These are phyloP conservation scores for Prinsepia uniflora DNA, from an alignment of 306 rosid species.

Conservation along the genomic window DNA sequence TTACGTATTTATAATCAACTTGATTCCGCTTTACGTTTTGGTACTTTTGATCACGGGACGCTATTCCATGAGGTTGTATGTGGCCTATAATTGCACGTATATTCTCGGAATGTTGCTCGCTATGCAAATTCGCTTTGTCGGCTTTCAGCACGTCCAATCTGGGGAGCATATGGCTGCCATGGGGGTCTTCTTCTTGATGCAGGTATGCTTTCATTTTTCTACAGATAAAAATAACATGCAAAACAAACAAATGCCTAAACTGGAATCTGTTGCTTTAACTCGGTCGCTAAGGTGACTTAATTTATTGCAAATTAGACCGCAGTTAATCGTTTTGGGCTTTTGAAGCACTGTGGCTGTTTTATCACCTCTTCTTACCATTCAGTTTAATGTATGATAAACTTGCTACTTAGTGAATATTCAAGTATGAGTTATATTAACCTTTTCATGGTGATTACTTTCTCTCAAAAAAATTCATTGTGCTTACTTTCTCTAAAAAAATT, in stretches of 20 bases:
- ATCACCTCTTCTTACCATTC: too few species aligned
- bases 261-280: too few species aligned
- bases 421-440: too few species aligned
- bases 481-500: background rate
- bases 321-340: too few species aligned
- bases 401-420: background rate
- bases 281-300: too few species aligned
- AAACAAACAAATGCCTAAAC: too few species aligned
- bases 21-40: conserved; percentile 83
- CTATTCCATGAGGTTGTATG: conserved; percentile 82
- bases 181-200: conserved; percentile 98
- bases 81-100: conserved; percentile 91
- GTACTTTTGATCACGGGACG: conserved; percentile 83
- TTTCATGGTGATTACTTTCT: too few species aligned
- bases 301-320: too few species aligned
- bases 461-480: background rate
- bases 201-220: conserved; percentile 40
- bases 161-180: conserved; percentile 98
- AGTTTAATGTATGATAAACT: background rate
- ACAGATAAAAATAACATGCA: background rate
- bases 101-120: conserved; percentile 93
- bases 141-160: conserved; percentile 97
- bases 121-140: conserved; percentile 98
- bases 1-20: conserved; percentile 84
- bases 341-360: too few species aligned